phyloP scores from a whole-genome alignment of 2,329 filamentous ascomycete species.

The Fusarium torulosum region DNA sequence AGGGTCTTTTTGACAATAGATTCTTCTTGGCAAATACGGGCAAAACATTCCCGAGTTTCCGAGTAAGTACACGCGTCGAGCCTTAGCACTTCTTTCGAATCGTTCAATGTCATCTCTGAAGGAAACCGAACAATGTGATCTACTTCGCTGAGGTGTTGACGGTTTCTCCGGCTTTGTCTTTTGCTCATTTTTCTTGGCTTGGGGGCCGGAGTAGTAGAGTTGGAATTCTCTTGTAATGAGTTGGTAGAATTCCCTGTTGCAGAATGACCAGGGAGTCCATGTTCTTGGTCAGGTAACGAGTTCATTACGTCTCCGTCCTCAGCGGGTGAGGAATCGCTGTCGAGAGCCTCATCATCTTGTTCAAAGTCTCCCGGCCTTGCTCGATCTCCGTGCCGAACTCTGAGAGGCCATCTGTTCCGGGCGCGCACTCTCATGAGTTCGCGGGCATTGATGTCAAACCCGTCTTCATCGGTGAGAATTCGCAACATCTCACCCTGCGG shows the following conservation, averaged over 20 bases:
- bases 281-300: constrained; percentile 16
- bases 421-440: constrained; percentile 77
- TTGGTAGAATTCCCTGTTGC: background rate
- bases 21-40: constrained; percentile 75
- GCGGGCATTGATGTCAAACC: constrained; percentile 77
- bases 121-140: constrained; percentile 80
- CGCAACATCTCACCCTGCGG: constrained; percentile 80
- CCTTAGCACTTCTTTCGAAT: constrained; percentile 77
- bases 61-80: constrained; percentile 74
- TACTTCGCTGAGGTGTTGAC: constrained; percentile 74
- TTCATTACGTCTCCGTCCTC: constrained; percentile 20
- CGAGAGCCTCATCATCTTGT: constrained; percentile 23
- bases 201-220: background rate
- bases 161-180: constrained; percentile 75
- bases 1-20: constrained; percentile 81
- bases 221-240: background rate
- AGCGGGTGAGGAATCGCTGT: constrained; percentile 11
- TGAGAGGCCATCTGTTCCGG: constrained; percentile 76
- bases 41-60: constrained; percentile 74
- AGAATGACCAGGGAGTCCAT: constrained; percentile 1
- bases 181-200: constrained; percentile 29
- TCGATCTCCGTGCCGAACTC: constrained; percentile 71
- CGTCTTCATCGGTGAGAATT: constrained; percentile 75
- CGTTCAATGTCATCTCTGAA: constrained; percentile 84
- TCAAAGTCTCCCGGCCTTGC: constrained; percentile 45